These are phyloP conservation scores for Salvia splendens DNA, from an alignment of 257 asterid genomes.

Conservation along the genomic window DNA sequence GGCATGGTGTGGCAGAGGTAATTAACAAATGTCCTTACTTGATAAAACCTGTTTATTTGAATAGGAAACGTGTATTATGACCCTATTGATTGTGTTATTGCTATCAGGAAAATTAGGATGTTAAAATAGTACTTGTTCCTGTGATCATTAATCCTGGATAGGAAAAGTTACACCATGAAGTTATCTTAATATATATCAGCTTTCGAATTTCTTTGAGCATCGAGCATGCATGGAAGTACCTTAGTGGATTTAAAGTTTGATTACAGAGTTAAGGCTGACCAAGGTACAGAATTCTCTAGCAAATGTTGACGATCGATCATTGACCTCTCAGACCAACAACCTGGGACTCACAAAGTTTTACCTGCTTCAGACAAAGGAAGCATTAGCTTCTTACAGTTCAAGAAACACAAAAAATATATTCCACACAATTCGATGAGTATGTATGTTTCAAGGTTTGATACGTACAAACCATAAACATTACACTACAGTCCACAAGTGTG, in stretches of 20 bases:
- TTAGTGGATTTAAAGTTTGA: conserved; percentile 1
- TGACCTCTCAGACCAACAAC: not conserved
- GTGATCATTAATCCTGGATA: not conserved
- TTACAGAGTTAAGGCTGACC: not conserved
- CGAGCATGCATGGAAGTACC: conserved; percentile 15
- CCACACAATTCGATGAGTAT: not conserved
- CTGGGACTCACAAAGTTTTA: not conserved
- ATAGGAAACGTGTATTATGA: not conserved
- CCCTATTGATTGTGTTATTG: conserved; percentile 5
- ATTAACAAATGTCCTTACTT: conserved; percentile 12
- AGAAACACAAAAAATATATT: not conserved
- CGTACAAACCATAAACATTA: not conserved
- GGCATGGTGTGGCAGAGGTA: conserved; percentile 98
- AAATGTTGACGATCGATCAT: not conserved
- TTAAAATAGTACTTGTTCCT: not conserved
- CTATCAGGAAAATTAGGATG: conserved; percentile 5
- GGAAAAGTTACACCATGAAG: conserved; percentile 13
- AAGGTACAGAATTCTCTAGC: not conserved
- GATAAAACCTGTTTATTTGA: not conserved
- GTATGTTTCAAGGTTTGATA: not conserved
- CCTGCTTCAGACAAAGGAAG: not conserved
- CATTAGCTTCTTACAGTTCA: not conserved
- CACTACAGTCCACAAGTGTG: not conserved
- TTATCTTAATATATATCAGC: not conserved
- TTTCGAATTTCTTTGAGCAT: conserved; percentile 1